phyloP scores from a whole-genome alignment of 768 basidiomycete species.

The Pisolithus orientalis region DNA sequence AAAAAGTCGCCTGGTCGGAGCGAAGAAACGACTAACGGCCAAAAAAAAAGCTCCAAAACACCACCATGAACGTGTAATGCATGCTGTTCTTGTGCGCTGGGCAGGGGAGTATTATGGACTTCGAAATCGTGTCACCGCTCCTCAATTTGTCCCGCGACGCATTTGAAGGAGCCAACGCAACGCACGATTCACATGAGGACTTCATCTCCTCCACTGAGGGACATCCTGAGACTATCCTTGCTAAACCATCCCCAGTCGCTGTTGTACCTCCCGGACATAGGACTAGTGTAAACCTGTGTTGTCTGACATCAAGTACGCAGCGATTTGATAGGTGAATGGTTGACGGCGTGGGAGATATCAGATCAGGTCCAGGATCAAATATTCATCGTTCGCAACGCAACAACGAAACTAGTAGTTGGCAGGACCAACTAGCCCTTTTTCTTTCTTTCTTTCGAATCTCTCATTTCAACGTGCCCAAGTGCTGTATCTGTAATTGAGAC shows the following conservation, averaged over 20 bases:
- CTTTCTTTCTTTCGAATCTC: neutral
- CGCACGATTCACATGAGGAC: neutral
- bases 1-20: neutral
- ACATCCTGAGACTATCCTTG: neutral
- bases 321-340: too few relatives aligned
- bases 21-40: neutral
- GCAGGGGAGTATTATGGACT: neutral
- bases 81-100: neutral
- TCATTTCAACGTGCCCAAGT: neutral
- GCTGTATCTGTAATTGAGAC: neutral
- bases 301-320: too few relatives aligned
- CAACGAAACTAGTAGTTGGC: neutral
- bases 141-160: neutral
- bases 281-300: too few relatives aligned
- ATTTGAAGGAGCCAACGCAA: neutral
- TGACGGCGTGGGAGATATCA: too few relatives aligned
- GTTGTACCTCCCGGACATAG: too few relatives aligned
- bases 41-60: neutral
- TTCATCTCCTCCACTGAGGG: neutral
- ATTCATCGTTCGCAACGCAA: neutral
- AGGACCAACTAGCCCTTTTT: neutral
- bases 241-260: too few relatives aligned
- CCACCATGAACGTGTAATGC: neutral
- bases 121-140: neutral
- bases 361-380: neutral